Conservation (phyloP, 2,329 filamentous ascomycete species). For the Cryoendolithus antarcticus region DNA sequence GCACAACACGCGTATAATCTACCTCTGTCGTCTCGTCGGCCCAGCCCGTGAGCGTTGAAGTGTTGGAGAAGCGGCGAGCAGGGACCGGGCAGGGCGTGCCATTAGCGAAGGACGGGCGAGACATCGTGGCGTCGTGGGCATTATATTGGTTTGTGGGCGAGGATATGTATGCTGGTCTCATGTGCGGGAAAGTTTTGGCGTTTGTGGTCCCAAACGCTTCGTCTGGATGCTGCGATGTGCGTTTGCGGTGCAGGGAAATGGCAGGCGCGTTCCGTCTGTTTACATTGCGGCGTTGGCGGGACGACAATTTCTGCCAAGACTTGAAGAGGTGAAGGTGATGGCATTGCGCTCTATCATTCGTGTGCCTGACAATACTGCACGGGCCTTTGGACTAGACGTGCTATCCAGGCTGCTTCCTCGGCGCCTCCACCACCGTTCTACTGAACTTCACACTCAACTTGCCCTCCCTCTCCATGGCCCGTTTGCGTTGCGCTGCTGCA, state of each 20-base stretch:
- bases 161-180: background rate
- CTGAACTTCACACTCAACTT: constrained; percentile 36
- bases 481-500: constrained; percentile 46
- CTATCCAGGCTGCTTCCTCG: constrained; percentile 28
- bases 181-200: background rate
- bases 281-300: no score
- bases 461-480: constrained; percentile 33
- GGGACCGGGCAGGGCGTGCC: constrained; percentile 18
- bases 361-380: no score
- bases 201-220: no score
- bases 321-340: no score
- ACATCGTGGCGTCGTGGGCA: constrained; percentile 9
- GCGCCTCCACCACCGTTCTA: constrained; percentile 35
- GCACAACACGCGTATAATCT: constrained; percentile 21
- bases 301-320: no score
- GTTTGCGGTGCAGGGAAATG: background rate
- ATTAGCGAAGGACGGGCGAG: constrained; percentile 9
- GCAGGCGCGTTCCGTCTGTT: background rate
- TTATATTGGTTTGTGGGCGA: background rate
- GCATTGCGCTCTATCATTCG: no score
- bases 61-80: constrained; percentile 6
- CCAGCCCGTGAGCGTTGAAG: constrained; percentile 1
- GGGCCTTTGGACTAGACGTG: no score
- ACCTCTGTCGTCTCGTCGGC: constrained; percentile 19
- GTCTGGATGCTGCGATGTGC: no score